phyloP scores from a whole-genome alignment of 495 filamentous ascomycete species.

The Ramalina peruviana region DNA sequence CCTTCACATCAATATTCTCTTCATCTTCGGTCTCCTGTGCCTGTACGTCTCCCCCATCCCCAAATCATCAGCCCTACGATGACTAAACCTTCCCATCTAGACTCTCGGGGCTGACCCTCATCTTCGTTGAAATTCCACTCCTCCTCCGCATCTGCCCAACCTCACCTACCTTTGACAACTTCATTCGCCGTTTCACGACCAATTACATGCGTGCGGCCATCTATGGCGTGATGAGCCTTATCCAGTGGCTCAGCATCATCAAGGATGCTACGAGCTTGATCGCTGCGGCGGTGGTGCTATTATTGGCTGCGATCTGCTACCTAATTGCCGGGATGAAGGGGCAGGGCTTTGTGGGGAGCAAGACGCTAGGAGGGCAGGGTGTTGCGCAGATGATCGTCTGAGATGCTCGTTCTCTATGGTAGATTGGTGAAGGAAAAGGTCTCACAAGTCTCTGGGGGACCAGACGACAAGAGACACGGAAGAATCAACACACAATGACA shows the following conservation, averaged over 20 bases:
- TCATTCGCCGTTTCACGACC: slow-evolving; percentile 83
- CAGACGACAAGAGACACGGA: too few relatives aligned
- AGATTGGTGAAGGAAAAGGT: background rate
- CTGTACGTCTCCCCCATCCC: slow-evolving; percentile 50
- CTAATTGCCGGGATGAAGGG: slow-evolving; percentile 71
- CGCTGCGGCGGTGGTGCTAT: slow-evolving; percentile 70
- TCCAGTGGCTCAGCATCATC: slow-evolving; percentile 70
- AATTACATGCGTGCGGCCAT: slow-evolving; percentile 96
- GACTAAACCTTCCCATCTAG: slow-evolving; percentile 27
- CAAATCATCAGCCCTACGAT: background rate
- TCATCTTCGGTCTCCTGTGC: slow-evolving; percentile 71
- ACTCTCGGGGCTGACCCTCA: slow-evolving; percentile 64
- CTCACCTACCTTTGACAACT: slow-evolving; percentile 70
- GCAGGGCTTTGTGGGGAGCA: slow-evolving; percentile 90
- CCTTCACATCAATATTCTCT: slow-evolving; percentile 48
- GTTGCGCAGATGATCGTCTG: slow-evolving; percentile 98
- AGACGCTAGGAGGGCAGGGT: slow-evolving; percentile 88
- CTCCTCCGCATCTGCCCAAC: slow-evolving; percentile 97
- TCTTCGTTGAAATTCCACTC: slow-evolving; percentile 97
- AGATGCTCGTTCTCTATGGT: slow-evolving; percentile 3
- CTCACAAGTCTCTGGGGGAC: too few relatives aligned
- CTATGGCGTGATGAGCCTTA: slow-evolving; percentile 64
- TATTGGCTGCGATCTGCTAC: slow-evolving; percentile 71
- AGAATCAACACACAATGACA: too few relatives aligned
- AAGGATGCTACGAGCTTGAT: slow-evolving; percentile 53